Percentiles rank a stretch among this genome's conserved stretches.
Evolutionary conservation across 176 grass and related monocot species (phyloP).

Genomic region (Cenchrus purpureus): DNA sequence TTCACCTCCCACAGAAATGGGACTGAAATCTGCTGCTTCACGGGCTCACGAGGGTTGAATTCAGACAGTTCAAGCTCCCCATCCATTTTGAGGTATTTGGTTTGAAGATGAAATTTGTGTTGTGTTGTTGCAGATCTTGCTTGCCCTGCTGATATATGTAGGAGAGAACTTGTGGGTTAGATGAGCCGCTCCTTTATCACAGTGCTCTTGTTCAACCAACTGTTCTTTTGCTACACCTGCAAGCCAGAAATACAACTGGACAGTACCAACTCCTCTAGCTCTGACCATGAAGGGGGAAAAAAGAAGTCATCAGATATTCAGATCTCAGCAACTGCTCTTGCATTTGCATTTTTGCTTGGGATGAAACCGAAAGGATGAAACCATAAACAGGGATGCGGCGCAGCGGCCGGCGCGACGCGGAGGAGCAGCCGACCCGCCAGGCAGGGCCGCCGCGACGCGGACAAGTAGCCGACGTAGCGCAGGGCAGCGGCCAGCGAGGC

Average conservation of each 20-base stretch:
- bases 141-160: constrained; percentile 46
- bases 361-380: constrained; percentile 18
- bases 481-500: no score
- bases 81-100: constrained; percentile 50
- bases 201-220: constrained; percentile 78
- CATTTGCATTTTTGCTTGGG: not conserved
- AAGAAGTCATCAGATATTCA: not conserved
- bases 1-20: constrained; percentile 86
- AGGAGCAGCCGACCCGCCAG: no score
- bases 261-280: constrained; percentile 54
- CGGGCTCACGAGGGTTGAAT: constrained; percentile 57
- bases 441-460: no score
- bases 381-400: constrained; percentile 1
- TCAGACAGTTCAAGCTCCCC: constrained; percentile 54
- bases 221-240: constrained; percentile 49
- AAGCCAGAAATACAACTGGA: constrained; percentile 44
- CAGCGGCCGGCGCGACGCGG: no score
- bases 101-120: constrained; percentile 22
- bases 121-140: constrained; percentile 24
- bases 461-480: no score
- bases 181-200: constrained; percentile 73
- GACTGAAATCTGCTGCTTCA: constrained; percentile 83
- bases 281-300: constrained; percentile 4
- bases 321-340: constrained; percentile 34
- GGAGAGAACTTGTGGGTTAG: constrained; percentile 56